Evolutionary conservation across 495 filamentous ascomycete genomes (phyloP).

Genomic region (Xylaria venustula): DNA sequence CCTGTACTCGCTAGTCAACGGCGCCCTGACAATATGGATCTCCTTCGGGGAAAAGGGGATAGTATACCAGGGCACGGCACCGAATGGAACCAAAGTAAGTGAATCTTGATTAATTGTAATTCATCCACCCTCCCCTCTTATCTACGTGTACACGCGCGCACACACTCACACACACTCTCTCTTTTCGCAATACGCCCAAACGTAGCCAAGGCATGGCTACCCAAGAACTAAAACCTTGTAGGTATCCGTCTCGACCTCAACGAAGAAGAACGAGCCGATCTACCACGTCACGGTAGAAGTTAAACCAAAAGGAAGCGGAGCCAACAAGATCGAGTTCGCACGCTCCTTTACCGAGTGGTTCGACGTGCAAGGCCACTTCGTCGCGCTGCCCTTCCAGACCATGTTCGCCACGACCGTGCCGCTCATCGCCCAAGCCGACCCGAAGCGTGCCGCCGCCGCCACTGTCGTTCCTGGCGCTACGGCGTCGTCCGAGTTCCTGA

Average conservation of each 20-base stretch:
- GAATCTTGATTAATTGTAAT: not conserved
- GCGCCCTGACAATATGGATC: constrained; percentile 79
- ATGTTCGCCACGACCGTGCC: constrained; percentile 72
- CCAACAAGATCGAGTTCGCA: constrained; percentile 54
- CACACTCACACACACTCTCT: no score
- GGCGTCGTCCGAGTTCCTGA: constrained; percentile 17
- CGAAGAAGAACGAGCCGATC: constrained; percentile 71
- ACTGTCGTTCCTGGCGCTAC: not conserved
- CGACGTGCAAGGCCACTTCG: constrained; percentile 74
- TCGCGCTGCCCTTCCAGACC: constrained; percentile 78
- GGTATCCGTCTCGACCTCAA: constrained; percentile 66
- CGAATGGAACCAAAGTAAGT: constrained; percentile 36
- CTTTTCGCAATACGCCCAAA: no score
- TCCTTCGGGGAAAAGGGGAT: constrained; percentile 77
- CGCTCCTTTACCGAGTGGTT: constrained; percentile 86
- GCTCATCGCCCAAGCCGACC: constrained; percentile 66
- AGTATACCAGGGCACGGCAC: constrained; percentile 68
- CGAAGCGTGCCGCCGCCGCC: constrained; percentile 44
- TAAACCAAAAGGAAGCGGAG: constrained; percentile 40
- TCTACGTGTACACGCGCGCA: no score
- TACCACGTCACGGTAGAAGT: constrained; percentile 72
- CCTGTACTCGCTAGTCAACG: constrained; percentile 78
- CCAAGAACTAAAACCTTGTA: no score
- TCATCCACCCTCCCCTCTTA: not conserved
- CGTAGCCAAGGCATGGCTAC: no score